These are phyloP conservation scores for Russula foetens DNA, from an alignment of 768 basidiomycete genomes.

Conservation along the genomic window DNA sequence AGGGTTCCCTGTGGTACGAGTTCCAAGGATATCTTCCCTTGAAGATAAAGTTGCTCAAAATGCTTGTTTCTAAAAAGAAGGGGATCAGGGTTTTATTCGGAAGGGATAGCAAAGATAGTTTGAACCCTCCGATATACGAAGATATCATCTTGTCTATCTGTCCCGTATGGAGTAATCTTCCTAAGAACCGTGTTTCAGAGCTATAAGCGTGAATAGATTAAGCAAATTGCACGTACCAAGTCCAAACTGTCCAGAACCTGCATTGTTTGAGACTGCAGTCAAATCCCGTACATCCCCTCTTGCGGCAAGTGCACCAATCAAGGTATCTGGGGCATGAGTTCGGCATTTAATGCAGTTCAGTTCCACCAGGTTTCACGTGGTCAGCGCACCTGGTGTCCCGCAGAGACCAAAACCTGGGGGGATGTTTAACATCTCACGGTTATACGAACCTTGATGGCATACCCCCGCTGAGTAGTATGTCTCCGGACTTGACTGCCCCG, in stretches of 20 bases:
- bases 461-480: conserved; percentile 78
- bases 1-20: conserved; percentile 91
- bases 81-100: neutral
- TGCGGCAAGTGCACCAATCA: conserved; percentile 68
- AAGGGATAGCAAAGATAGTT: conserved; percentile 2
- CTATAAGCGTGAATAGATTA: neutral
- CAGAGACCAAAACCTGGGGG: conserved; percentile 76
- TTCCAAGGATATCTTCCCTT: conserved; percentile 75
- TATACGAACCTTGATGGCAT: conserved; percentile 21
- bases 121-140: conserved; percentile 82
- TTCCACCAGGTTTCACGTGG: no score
- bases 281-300: conserved; percentile 67
- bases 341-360: neutral
- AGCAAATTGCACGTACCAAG: conserved; percentile 40
- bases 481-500: conserved; percentile 72
- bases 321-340: conserved; percentile 49
- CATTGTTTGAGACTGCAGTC: conserved; percentile 86
- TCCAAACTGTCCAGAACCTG: conserved; percentile 61
- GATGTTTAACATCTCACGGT: neutral
- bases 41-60: conserved; percentile 75
- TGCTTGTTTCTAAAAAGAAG: conserved; percentile 59
- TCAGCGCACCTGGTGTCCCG: conserved; percentile 67
- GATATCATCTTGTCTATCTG: conserved; percentile 81
- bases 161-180: conserved; percentile 61
- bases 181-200: conserved; percentile 30